Conservation (phyloP, 148 eudicot genomes). For the Talinum fruticosum region DNA sequence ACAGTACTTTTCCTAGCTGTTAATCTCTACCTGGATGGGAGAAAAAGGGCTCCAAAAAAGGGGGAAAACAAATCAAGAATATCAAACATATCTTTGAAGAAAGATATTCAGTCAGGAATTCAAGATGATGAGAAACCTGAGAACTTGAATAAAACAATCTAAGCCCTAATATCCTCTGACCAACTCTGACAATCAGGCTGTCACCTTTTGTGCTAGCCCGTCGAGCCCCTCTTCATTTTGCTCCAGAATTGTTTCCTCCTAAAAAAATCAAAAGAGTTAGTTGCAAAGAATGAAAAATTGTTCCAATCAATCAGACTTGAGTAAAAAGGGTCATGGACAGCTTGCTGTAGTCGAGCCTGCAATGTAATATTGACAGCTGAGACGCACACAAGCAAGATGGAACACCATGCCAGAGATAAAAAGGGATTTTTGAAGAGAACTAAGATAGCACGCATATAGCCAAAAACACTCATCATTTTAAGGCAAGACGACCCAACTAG, state of each 20-base stretch:
- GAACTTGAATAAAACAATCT: background rate
- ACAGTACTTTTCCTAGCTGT: background rate
- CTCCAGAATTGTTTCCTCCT: conserved; percentile 27
- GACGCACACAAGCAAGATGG: background rate
- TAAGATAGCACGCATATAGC: too few relatives aligned
- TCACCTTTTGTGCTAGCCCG: conserved; percentile 13
- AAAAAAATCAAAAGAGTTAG: background rate
- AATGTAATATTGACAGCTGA: background rate
- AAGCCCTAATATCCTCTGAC: background rate
- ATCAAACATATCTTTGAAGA: background rate
- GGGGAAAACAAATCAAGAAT: background rate
- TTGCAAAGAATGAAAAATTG: background rate
- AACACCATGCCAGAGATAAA: too few relatives aligned
- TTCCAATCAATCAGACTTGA: background rate
- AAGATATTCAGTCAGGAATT: conserved; percentile 2
- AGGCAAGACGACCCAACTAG: too few relatives aligned
- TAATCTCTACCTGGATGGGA: conserved; percentile 13
- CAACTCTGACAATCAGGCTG: conserved; percentile 14
- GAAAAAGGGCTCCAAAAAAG: background rate
- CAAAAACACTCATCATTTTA: too few relatives aligned
- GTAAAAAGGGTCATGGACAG: background rate
- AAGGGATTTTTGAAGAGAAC: too few relatives aligned
- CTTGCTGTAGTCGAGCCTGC: background rate
- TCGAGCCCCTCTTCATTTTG: conserved; percentile 20
- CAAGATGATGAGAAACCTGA: background rate